Percentiles rank a stretch among this genome's conserved stretches.
phyloP scores from a whole-genome alignment of 2,329 filamentous ascomycete genomes.

The Thelonectria olida region DNA sequence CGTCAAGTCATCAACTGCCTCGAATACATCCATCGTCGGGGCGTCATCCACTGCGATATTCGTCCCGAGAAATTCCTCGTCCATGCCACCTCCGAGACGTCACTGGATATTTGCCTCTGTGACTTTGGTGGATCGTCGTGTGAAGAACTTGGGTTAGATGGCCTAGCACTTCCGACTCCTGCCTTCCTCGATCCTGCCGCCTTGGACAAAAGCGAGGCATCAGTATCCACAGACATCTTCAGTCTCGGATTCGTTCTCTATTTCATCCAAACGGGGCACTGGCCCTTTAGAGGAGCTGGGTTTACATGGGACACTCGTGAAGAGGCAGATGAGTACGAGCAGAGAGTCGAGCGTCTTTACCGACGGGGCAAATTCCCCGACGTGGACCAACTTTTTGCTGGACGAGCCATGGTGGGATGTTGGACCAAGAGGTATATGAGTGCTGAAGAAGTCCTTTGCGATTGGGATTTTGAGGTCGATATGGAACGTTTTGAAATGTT shows the following conservation, averaged over 20 bases:
- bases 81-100: constrained; percentile 30
- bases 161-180: constrained; percentile 22
- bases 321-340: background rate
- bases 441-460: too few species aligned
- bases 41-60: constrained; percentile 46
- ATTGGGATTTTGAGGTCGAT: too few species aligned
- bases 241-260: constrained; percentile 32
- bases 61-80: constrained; percentile 45
- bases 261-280: constrained; percentile 25
- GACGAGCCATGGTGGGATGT: background rate
- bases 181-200: constrained; percentile 28
- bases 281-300: constrained; percentile 20
- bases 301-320: too few species aligned
- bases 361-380: background rate
- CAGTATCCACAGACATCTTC: constrained; percentile 23
- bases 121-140: constrained; percentile 46
- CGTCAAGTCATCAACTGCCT: constrained; percentile 42
- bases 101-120: constrained; percentile 42
- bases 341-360: background rate
- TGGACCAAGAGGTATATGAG: too few species aligned
- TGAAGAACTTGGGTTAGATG: constrained; percentile 36
- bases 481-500: too few species aligned
- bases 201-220: background rate
- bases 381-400: background rate
- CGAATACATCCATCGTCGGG: constrained; percentile 41